Base-by-base conservation (phyloP, 164 flowering plant genomes). In the Platanus orientalis region DNA sequence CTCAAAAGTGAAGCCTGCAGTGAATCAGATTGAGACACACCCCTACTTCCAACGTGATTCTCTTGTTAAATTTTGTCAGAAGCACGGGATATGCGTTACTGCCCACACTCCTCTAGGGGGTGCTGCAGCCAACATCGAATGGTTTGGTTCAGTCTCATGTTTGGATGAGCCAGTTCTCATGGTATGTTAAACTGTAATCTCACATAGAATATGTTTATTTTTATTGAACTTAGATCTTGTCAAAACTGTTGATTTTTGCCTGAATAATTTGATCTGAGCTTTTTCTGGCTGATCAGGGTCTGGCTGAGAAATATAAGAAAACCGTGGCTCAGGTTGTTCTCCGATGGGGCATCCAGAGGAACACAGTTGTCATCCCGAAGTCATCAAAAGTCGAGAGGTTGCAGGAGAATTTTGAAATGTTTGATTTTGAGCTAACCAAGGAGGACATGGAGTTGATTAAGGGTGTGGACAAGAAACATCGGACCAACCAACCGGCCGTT, bases 81-180 rank as follows among this genome's bases (percentile, higher is more conserved):
- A 92, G 81, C 98, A 92, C 69, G 92, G 92, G n/a, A 76, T 92
- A 60, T 73, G 83, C 55, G 83, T 92, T 29, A 90, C 96, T 12
- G 96, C 96, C 19, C 98, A 92, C 68, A 90, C 98, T 54, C 96
- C 98, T 45, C 75, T 92, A 0, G 98, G 96, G 3, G 98, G 96
- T 67, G 80, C 91, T 60, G 79, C 65, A 6, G 96, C 96, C 51
- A 92, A 92, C 73, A 70, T 79, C 7, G 93, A 92, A 63, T 86
- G 82, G 96, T 92, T 92, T 57, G 96, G 92, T 61, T 68, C 98
- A 17, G 82, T 80, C n/a, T 90, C 94, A 9, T 88, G 96, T 60
- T 76, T 93, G 80, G 98, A 93, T 49, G 93, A 88, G 66, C 87
- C 88, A 10, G 67, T 78, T 69, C 78, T 92, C 53, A 78, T 84